Conservation (phyloP, 2,329 filamentous ascomycete species). For the Diplodia scrobiculata region DNA sequence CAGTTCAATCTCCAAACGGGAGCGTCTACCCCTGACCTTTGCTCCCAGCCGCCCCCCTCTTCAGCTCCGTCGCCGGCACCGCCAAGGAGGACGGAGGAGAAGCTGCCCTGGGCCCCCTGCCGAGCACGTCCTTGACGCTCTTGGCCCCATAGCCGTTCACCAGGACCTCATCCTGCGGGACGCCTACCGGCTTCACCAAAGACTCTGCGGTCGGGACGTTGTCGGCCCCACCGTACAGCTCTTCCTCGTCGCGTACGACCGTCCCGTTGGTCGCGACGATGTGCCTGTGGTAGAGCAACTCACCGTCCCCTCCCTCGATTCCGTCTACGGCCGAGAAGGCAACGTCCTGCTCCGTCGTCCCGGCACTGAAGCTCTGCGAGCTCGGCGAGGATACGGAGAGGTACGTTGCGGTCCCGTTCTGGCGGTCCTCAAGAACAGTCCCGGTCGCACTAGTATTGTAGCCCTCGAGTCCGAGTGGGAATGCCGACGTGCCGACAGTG, state of each 20-base stretch:
- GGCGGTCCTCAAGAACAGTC: constrained; percentile 41
- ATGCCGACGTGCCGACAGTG: constrained; percentile 52
- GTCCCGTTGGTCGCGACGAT: constrained; percentile 60
- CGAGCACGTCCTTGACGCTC: neutral
- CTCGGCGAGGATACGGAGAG: constrained; percentile 51
- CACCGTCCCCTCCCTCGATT: neutral
- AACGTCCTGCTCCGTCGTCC: constrained; percentile 61
- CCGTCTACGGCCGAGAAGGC: constrained; percentile 47
- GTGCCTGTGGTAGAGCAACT: constrained; percentile 60
- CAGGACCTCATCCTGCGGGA: neutral
- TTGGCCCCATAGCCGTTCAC: neutral
- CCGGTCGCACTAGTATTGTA: constrained; percentile 50
- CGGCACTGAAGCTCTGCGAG: constrained; percentile 53
- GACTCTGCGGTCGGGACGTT: neutral
- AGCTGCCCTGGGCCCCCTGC: neutral
- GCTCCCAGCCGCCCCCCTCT: neutral
- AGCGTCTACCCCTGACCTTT: neutral
- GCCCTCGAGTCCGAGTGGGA: constrained; percentile 63
- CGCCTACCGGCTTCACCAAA: neutral
- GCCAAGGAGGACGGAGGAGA: neutral
- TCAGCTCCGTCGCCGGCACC: neutral
- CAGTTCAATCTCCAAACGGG: neutral
- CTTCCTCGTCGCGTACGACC: constrained; percentile 41
- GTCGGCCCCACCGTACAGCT: neutral
- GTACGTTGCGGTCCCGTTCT: constrained; percentile 62